A percentile compares a stretch with the other conserved stretches of the same genome.
Conservation (phyloP, 1,284 basidiomycete species). For the Tylopilus orsonianus region DNA sequence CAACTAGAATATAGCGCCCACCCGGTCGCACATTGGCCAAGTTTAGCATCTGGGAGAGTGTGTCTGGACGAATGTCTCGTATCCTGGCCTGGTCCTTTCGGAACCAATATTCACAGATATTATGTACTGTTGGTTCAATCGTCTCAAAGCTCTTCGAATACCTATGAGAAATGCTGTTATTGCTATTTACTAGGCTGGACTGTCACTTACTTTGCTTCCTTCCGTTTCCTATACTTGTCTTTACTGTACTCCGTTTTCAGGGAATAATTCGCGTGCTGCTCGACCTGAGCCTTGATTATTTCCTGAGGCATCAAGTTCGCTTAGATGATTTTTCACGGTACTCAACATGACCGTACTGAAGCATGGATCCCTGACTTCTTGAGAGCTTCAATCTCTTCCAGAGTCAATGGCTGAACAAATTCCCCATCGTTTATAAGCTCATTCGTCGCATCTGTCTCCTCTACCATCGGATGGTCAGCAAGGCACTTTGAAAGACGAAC, state of each 20-base stretch:
- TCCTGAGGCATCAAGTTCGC: constrained; percentile 52
- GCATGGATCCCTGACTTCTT: constrained; percentile 76
- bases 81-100: constrained; percentile 78
- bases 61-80: constrained; percentile 84
- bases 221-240: constrained; percentile 93
- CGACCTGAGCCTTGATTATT: constrained; percentile 91
- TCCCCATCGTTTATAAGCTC: constrained; percentile 84
- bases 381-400: constrained; percentile 78
- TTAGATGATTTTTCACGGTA: constrained; percentile 3
- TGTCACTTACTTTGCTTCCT: constrained; percentile 83
- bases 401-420: constrained; percentile 74
- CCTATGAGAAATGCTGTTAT: constrained; percentile 41
- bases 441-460: constrained; percentile 89
- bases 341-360: constrained; percentile 47
- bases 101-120: constrained; percentile 91
- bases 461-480: constrained; percentile 40
- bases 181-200: background rate
- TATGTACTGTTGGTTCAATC: constrained; percentile 84
- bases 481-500: constrained; percentile 1
- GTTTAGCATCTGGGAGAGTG: constrained; percentile 85
- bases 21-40: constrained; percentile 84
- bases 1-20: constrained; percentile 86
- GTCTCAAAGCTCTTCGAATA: constrained; percentile 90
- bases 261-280: constrained; percentile 84
- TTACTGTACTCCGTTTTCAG: constrained; percentile 96